Evolutionary conservation across 2,329 filamentous ascomycete species (phyloP), one percentile per base, ranked within the genome.

Genomic region (Colletotrichum liaoningense): DNA sequence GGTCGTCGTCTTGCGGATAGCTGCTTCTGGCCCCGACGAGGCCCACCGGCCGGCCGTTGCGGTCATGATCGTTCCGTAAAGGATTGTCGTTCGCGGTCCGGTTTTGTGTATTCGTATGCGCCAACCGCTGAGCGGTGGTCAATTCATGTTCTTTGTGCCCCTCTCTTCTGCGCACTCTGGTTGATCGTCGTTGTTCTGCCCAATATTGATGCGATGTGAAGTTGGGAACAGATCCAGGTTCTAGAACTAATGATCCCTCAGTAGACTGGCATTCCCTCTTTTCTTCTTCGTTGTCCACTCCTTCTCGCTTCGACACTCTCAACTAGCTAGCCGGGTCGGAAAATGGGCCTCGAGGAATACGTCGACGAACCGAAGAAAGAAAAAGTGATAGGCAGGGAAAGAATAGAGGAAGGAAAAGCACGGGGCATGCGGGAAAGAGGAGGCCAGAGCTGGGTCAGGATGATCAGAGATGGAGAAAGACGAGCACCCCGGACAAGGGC

Each of bases 391-490:
- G 38, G 62, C 67, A 26, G 35, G 62, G 58, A 49, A 49, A 49
- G 42, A 22, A 49, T 49, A 46, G 30, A 35, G 26, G 38, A 63
- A 66, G 38, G 46, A 49, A 63, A 72, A 72, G 72, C 68, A 74
- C 68, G 46, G 72, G 49, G 63, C 71, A 72, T 68, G 72, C 62
- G 72, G 63, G 57, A 72, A 54, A 67, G 68, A 72, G 58, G 63
- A 68, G 60, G 60, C 71, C 67, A 70, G 56, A 33, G 33, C 63
- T 67, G 66, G 57, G 64, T 67, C 28, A 59, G 57, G 24, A 49
- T 42, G 57, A 19, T 12, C 49, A 52, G 57, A 42, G 65, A 74
- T 74, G 68, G 72, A 66, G 62, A 73, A 73, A 55, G 38, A 3
- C 38, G 38, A 42, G 7, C 26, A 38, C 69, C 69, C 28, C 28